A percentile compares a stretch with the other conserved stretches of the same genome.
Conservation (phyloP, 805 yeast species). For the Nakazawaea ishiwadae region DNA sequence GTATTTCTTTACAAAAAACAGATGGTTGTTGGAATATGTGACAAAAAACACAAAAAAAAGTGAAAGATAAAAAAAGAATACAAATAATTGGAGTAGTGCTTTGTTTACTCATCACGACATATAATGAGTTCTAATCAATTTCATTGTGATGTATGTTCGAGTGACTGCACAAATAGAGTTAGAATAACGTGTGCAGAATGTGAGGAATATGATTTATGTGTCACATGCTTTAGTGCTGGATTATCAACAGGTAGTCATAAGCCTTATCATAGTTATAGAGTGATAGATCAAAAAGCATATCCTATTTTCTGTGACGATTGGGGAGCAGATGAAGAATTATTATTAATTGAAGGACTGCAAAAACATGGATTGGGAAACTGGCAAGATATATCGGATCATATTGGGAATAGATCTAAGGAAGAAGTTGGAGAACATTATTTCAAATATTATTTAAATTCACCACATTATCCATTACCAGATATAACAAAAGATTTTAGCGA, state of each 20-base stretch:
- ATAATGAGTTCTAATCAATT: no score
- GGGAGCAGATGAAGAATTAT: conserved; percentile 98
- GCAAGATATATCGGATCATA: conserved; percentile 97
- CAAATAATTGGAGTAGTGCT: no score
- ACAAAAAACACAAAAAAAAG: no score
- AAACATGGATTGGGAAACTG: conserved; percentile 91
- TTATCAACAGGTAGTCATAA: conserved; percentile 76
- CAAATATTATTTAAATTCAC: conserved; percentile 61
- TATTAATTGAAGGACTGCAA: conserved; percentile 87
- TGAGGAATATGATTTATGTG: conserved; percentile 93
- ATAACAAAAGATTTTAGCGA: conserved; percentile 63
- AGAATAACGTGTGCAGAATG: conserved; percentile 91
- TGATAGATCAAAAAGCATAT: conserved; percentile 90
- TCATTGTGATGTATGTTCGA: conserved; percentile 95
- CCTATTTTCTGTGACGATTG: conserved; percentile 88
- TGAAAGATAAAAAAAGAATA: no score
- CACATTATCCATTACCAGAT: conserved; percentile 84
- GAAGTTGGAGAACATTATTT: conserved; percentile 86
- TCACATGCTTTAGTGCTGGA: conserved; percentile 92
- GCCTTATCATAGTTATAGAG: conserved; percentile 90
- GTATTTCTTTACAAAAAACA: no score
- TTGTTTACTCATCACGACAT: no score
- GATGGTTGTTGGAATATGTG: no score
- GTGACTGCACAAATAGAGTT: conserved; percentile 91
- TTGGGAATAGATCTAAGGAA: conserved; percentile 87